Evolutionary conservation across 306 rosid genomes (phyloP), one percentile per base, ranked within the genome.

Genomic region (Gastrolobium villosum): DNA sequence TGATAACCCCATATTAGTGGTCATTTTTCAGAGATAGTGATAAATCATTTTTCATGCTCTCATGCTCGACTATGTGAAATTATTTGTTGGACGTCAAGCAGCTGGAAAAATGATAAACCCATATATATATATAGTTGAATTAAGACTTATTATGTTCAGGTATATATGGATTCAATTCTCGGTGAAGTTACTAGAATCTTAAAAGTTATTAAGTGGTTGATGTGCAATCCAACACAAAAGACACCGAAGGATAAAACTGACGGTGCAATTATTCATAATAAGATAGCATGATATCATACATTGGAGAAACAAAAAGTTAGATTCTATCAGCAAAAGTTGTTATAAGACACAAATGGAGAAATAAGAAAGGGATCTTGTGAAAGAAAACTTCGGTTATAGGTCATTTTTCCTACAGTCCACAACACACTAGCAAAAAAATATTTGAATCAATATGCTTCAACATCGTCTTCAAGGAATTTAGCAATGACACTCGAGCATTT

Each of bases 181-280:
- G 55, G 26, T 36, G 11, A 64, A 31, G 49, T 52, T 11, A 69
- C 46, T 31, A 35, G 43, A 76, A 43, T 31, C 53, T 3, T 54
- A 8, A 20, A 8, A 46, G 54, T 65, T 49, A 59, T 20, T 52
- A 54, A 53, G 9, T 20, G 74, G n/a, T 72, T 41, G 60, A 55
- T 65, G 28, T 37, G 45, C 54, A 65, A 78, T 65, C 60, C 71
- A 65, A 66, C 67, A 8, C 54, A 54, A 75, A 57, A 66, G 59
- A 67, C 52, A 14, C 74, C 43, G 53, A 32, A 83, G 3, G 11
- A 30, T 15, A 65, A 10, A 46, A 65, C 56, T 44, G 32, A 53
- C 15, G 37, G 13, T 53, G 28, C 20, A 36, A 55, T 56, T 70
- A 26, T 77, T 63, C 52, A 40, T 53, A 4, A 39, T 56, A 72